Conservation (phyloP, 306 rosid genomes). For the Vachellia pachyceras region DNA sequence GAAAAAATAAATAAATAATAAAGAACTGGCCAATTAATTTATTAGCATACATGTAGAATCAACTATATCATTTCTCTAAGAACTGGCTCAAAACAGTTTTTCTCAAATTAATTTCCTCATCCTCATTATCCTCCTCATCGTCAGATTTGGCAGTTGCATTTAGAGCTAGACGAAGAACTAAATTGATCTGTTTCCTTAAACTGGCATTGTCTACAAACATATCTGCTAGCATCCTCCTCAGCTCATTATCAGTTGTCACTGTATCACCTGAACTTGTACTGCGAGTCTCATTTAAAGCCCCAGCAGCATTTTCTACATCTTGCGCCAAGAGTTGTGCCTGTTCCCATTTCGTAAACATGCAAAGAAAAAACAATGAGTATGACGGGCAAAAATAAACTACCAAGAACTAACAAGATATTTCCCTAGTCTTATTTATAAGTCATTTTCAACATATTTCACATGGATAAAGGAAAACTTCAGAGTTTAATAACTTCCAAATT, state of each 20-base stretch:
- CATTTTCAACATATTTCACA: too few species aligned
- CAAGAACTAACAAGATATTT: slow-evolving; percentile 3
- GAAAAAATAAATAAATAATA: not conserved
- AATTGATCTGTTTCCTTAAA: slow-evolving; percentile 81
- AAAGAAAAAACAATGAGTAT: slow-evolving; percentile 32
- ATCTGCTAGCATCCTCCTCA: slow-evolving; percentile 73
- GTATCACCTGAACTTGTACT: slow-evolving; percentile 33
- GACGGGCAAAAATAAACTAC: slow-evolving; percentile 26
- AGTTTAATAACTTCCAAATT: too few species aligned
- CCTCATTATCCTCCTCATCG: slow-evolving; percentile 50
- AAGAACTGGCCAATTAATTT: not conserved
- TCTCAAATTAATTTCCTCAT: slow-evolving; percentile 52
- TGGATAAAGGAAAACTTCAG: too few species aligned
- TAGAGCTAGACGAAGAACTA: slow-evolving; percentile 75
- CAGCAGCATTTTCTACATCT: slow-evolving; percentile 60
- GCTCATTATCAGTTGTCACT: slow-evolving; percentile 53
- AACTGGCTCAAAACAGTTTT: slow-evolving; percentile 73
- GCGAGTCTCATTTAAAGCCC: slow-evolving; percentile 44
- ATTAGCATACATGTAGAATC: slow-evolving; percentile 11
- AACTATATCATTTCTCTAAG: slow-evolving; percentile 58
- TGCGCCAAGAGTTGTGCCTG: slow-evolving; percentile 96
- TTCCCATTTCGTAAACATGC: slow-evolving; percentile 37
- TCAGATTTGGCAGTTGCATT: slow-evolving; percentile 53
- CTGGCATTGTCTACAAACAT: slow-evolving; percentile 80
- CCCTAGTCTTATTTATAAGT: too few species aligned